Base-by-base conservation (phyloP, 805 yeast genomes). In the Saccharomycopsis sp. region DNA sequence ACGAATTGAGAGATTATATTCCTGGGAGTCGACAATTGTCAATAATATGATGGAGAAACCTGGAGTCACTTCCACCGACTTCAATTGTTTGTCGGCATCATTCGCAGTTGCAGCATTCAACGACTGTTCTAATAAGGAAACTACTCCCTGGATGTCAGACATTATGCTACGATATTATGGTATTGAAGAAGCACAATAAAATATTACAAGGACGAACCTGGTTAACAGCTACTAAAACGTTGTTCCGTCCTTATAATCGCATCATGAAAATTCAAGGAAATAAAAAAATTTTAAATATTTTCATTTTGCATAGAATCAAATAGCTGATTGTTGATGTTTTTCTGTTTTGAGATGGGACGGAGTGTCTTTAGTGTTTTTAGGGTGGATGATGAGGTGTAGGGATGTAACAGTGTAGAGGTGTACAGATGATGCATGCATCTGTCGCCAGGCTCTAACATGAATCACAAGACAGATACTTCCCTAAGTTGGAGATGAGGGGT, bases 1-100 rank as follows among this genome's bases (percentile, higher is more conserved):
- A 62, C 97, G 78, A 0, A 87, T 81, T 1, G 87, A 75, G 3
- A 70, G 68, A 2, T 80, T 77, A 49, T 84, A 67, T 49, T 77
- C 76, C 34, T 75, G 68, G 15, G 87, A 78, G 2, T 96, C 90
- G 38, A 91, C 88, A 17, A 92, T 81, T 67, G 87, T 91, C 57
- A 94, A 72, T 44, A 94, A 73, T 34, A 84, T 80, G 53, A 89
- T 74, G 7, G 96, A 78, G 70, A 94, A 94, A 2, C 96, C 96
- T 41, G 82, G 82, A 55, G 77, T 77, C 1, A 70, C 61, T 68
- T 94, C 98, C 54, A 85, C 71, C 9, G 79, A 68, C 56, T 82
- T 80, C 65, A 94, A 75, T 57, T 80, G 75, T 17, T 75, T 75
- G 68, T 90, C 97, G 0, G 93, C 85, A 56, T 74, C 74, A 62